Evolutionary conservation across 208 protist species (phyloP), one percentile per base, ranked within the genome.

Genomic region (Leishmania amazonensis): DNA sequence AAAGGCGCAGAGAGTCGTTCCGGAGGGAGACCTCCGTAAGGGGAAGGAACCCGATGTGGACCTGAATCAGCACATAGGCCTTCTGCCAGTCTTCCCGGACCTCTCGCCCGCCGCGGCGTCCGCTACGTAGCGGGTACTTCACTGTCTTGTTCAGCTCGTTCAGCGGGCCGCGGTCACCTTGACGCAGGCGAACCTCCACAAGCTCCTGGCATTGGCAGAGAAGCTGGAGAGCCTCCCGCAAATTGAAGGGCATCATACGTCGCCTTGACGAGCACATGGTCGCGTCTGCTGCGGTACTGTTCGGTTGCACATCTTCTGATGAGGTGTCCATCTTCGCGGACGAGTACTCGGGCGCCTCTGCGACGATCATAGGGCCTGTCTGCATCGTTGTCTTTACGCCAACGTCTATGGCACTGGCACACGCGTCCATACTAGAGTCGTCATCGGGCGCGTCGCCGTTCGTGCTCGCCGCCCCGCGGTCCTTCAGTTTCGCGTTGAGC

Each of bases 21-120:
- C 92, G 79, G 24, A 98, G 82, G 2, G 91, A 94, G 42, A 96
- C 85, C 76, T 96, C 94, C 1, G 76, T 86, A 60, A 97, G 75
- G 21, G 86, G 38, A 28, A 93, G 71, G 17, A 94, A 87, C 19
- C 80, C 84, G 9, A 97, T 70, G n/a, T 94, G 89, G 0, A 84
- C 87, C 80, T 98, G 93, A 68, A 97, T 87, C 17, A 98, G 87
- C 15, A 98, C 83, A 81, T 93, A 97, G 15, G 88, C 82, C 87
- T 98, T 98, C 65, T 98, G 95, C 95, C 95, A 98, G 64, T 96
- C 87, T 80, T 98, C 94, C 2, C 91, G 88, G 40, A 98, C 94
- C 75, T 95, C 93, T 21, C 93, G 84, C 40, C 92, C 90, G 17
- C 93, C 91, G n/a, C 79, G 71, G 28, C 91, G 87, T 7, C 93